Evolutionary conservation across 805 yeast genomes (phyloP), one percentile per base, ranked within the genome.

Genomic region (Candida tallmaniae): DNA sequence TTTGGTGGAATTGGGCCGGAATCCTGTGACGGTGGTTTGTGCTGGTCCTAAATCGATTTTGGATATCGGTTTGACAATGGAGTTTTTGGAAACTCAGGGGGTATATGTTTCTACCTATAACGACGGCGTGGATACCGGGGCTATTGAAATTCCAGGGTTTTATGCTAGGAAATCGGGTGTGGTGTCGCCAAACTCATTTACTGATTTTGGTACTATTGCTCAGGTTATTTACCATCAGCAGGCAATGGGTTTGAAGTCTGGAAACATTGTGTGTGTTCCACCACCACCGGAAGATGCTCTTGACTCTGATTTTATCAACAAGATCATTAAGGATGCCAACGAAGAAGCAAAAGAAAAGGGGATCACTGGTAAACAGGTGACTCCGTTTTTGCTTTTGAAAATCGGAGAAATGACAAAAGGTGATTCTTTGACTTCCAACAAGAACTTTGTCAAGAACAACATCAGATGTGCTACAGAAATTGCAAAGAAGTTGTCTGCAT

Each of bases 21-120:
- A 95, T 0, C 85, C 89, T 0, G 87, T 87, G 1, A 78, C 87
- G 0, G 96, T 87, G n/a, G 89, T 87, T 7, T 87, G 96, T 53
- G 80, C 95, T 6, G 96, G 96, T 0, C 95, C 96, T 2, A 87
- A 87, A 53, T 78, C 88, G 24, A 86, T 87, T 34, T 62, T 87
- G 36, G 96, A 87, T 49, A 80, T 88, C 35, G 77, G 72, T 7
- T 68, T 82, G 42, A 88, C 96, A 0, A 68, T 86, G 71, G 96
- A 87, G 54, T 85, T 80, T 50, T 64, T 87, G 34, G 96, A 87
- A 55, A 87, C 96, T 0, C 88, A 86, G 57, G 96, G 96, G 10
- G 95, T 87, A 1, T 82, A 81, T 47, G 95, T 87, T 6, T 74
- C 81, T 4, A 87, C 96, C 0, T 60, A 58, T 39, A 78, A 80